Conservation (phyloP, 768 basidiomycete species). For the Baorangia bicolor region DNA sequence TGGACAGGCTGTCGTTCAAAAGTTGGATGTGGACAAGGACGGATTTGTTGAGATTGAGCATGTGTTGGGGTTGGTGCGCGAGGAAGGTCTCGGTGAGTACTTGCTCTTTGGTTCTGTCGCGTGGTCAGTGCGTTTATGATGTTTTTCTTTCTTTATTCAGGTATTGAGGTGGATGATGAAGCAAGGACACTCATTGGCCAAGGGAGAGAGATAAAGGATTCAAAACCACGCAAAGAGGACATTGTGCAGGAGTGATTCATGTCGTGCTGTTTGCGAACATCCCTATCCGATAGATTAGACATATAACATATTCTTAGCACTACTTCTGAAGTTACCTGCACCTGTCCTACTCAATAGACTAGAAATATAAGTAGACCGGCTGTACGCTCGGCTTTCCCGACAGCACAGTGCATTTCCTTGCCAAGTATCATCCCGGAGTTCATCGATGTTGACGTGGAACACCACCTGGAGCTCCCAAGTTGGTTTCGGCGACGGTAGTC, state of each 20-base stretch:
- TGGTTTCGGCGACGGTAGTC: no score
- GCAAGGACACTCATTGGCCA: slow-evolving; percentile 82
- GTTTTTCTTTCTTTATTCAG: slow-evolving; percentile 38
- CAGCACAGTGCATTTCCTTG: no score
- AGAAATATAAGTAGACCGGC: no score
- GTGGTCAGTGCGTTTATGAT: not conserved
- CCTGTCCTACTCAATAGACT: no score
- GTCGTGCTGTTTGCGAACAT: slow-evolving; percentile 15
- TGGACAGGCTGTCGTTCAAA: no score
- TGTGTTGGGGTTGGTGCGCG: slow-evolving; percentile 82
- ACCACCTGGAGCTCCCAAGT: no score
- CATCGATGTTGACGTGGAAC: no score
- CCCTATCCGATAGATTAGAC: slow-evolving; percentile 12
- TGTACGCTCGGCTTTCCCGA: no score
- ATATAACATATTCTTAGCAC: not conserved
- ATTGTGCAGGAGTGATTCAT: slow-evolving; percentile 70
- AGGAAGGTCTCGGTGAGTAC: slow-evolving; percentile 76
- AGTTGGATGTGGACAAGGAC: no score
- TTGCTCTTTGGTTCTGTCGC: not conserved
- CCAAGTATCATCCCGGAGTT: no score
- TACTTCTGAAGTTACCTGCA: no score
- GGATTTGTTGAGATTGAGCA: slow-evolving; percentile 82
- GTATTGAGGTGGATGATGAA: slow-evolving; percentile 82
- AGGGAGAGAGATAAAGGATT: slow-evolving; percentile 76
- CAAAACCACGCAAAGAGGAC: slow-evolving; percentile 90